Base-by-base conservation (phyloP, 164 flowering plant species). In the Vitis cinerea region DNA sequence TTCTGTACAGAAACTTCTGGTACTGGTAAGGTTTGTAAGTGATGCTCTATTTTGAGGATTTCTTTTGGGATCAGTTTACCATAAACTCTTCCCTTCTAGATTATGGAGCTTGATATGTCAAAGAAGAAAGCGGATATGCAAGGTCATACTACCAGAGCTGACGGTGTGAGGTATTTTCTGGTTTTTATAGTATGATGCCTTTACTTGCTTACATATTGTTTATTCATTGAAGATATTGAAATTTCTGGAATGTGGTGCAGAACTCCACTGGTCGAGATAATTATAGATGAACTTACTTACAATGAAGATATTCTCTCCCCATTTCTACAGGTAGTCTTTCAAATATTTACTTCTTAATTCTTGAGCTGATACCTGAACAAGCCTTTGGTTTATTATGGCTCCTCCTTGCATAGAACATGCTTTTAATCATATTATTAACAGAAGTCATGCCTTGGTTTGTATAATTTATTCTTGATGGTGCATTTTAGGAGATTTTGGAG, bases 261-360 rank as follows among this genome's bases (percentile, higher is more conserved):
- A 79, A 83, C 88, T 12, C 90, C 91, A 51, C 65, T 82, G 53
- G 19, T 86, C 67, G 99, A 94, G 63, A 79, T 92, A 64, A 86
- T 94, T 64, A 58, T 88, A 29, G 97, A 92, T 75, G 97, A 90
- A 68, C 81, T 94, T 59, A 83, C 89, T 7, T 92, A 92, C 51
- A 58, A 90, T 63, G 72, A 67, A 68, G 84, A 87, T 63, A 73
- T 83, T 27, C 79, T 89, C 67, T 70, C 71, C 50, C 83, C 84
- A 48, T 89, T 92, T 79, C 80, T 94, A 55, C 83, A 87, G 99
- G 97, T 94, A 74, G 27, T 67, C 31, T 10, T 67, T 53, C 60
- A 44, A 54, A 44, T 27, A 23, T 50, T 71, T 16, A 10, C 37
- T 48, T 23, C 37, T 59, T 23, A 29, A 55, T 54, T 17, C 19